A percentile compares a stretch with the other conserved stretches of the same genome.
phyloP scores from a whole-genome alignment of 2,329 filamentous ascomycete genomes.

The Phyllosticta capitalensis region DNA sequence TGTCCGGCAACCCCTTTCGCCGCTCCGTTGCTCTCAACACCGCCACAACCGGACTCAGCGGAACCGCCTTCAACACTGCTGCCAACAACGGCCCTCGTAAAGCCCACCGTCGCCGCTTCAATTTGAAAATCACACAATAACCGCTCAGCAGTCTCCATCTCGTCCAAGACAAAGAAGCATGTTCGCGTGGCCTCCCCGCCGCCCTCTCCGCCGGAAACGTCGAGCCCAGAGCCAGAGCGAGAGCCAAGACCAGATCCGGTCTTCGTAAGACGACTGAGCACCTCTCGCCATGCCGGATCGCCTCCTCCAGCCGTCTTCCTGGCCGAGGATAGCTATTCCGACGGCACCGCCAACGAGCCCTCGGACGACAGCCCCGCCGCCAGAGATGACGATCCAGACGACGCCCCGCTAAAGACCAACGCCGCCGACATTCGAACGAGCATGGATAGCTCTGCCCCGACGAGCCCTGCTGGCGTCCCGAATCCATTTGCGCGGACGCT shows the following conservation, averaged over 20 bases:
- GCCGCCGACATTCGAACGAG: background rate
- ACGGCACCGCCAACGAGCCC: background rate
- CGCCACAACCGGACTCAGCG: background rate
- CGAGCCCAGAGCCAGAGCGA: conserved; percentile 14
- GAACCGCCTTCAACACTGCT: background rate
- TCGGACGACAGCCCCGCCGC: conserved; percentile 2
- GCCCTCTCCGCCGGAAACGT: conserved; percentile 26
- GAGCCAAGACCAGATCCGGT: conserved; percentile 12
- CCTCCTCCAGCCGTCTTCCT: conserved; percentile 15
- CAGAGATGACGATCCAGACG: background rate
- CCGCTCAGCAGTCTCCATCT: background rate
- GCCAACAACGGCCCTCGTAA: background rate
- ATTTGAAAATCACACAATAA: background rate
- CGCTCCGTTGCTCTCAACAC: conserved; percentile 17
- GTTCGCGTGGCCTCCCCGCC: conserved; percentile 43
- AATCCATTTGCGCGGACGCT: conserved; percentile 32
- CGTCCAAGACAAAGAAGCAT: conserved; percentile 10
- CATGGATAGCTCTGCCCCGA: background rate
- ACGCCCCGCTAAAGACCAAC: conserved; percentile 3
- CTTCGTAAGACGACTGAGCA: conserved; percentile 15
- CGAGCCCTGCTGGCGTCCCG: conserved; percentile 2
- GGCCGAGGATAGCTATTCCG: conserved; percentile 5
- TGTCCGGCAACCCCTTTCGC: conserved; percentile 33
- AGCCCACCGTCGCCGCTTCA: background rate
- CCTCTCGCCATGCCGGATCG: conserved; percentile 15